Evolutionary conservation across 805 yeast genomes (phyloP).

Genomic region (Lachancea nothofagi): DNA sequence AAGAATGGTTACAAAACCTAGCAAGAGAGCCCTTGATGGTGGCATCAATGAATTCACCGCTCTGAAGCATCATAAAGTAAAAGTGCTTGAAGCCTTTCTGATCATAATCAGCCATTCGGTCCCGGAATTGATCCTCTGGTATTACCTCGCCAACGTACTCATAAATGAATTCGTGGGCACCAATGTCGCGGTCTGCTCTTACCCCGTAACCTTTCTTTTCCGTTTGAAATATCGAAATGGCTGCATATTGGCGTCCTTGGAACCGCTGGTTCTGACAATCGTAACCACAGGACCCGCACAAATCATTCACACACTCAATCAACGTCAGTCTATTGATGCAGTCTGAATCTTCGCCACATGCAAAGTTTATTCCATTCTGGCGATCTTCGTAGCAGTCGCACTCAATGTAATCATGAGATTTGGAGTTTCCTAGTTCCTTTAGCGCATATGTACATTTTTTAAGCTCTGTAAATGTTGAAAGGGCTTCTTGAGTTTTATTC

Average conservation of each 20-base stretch:
- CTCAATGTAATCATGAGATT: conserved; percentile 70
- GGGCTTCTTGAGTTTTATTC: conserved; percentile 67
- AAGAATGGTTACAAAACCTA: conserved; percentile 90
- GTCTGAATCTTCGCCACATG: conserved; percentile 81
- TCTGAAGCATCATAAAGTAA: conserved; percentile 93
- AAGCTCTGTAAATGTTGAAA: conserved; percentile 49
- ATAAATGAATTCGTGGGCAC: conserved; percentile 67
- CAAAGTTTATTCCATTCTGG: conserved; percentile 43
- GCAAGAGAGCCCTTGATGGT: conserved; percentile 84
- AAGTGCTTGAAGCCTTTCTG: conserved; percentile 67
- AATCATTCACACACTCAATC: conserved; percentile 77
- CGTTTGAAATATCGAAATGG: conserved; percentile 76
- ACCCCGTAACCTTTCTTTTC: conserved; percentile 87
- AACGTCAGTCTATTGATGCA: conserved; percentile 91
- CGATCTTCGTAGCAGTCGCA: conserved; percentile 74
- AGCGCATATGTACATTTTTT: conserved; percentile 56
- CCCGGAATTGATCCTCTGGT: conserved; percentile 68
- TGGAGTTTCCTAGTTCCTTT: conserved; percentile 60
- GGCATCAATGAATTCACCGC: conserved; percentile 91
- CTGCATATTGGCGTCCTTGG: conserved; percentile 68
- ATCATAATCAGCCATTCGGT: conserved; percentile 71
- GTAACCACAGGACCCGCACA: conserved; percentile 62
- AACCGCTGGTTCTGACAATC: conserved; percentile 85
- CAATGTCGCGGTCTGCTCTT: conserved; percentile 56
- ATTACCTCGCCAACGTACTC: conserved; percentile 95